Base-by-base conservation (phyloP, 805 yeast species). In the Kazachstania viticola region DNA sequence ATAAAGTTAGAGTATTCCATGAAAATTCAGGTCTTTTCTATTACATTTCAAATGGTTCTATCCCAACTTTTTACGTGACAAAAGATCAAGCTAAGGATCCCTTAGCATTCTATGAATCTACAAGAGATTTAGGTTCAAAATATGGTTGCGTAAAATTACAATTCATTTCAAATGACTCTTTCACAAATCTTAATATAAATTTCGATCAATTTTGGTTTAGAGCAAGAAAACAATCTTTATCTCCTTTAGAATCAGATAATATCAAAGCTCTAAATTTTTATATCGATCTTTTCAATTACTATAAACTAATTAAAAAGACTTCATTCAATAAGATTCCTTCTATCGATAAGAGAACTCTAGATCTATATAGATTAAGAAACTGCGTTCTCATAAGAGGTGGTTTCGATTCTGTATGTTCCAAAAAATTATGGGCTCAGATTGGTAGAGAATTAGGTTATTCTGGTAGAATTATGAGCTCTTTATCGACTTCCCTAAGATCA, bases 401-500 rank as follows among this genome's bases (percentile, higher is more conserved):
- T 0, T 75, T 64, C 48, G 62, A 64, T 9, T 62, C 56, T 9
- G 85, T 82, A n/a, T 69, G 79, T 28, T 54, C 65, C 34, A 68
- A 67, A 34, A 79, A 79, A 45, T 61, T 72, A 28, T 83, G 94
- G 95, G 84, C 84, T 1, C 84, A 79, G 46, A 69, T 83, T 8
- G 88, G 88, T 11, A 63, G 85, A 33, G 94, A 81, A 44, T 57
- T 83, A 30, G 93, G 94, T 0, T 79, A 75, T 49, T 67, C 73
- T 21, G 84, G 83, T 2, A 68, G 73, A 42, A 73, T 75, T 31
- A 75, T 77, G 70, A 75, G 81, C 21, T 75, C 84, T 9, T 52
- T 79, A 28, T 74, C 83, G 11, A 69, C 84, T 12, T 69, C 84
- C 1, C 57, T 80, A 38, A 72, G 77, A 45, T 54, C 71, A 1